Evolutionary conservation across 805 yeast species (phyloP).

Genomic region (Candida nonsorbophila): DNA sequence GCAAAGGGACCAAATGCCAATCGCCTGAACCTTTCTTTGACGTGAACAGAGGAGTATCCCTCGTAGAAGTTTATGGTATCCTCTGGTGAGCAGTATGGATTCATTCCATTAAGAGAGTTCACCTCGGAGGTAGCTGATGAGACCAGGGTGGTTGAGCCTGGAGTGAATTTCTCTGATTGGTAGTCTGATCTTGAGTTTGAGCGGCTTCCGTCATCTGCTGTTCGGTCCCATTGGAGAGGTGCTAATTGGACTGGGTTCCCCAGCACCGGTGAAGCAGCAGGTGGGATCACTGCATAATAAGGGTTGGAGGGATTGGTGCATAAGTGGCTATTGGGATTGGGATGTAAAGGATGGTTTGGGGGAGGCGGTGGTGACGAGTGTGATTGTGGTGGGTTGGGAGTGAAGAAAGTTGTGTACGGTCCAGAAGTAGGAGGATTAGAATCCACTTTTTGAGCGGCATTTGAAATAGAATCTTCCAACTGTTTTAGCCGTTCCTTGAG

Average conservation of each 20-base stretch:
- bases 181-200: too few relatives aligned
- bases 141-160: not conserved
- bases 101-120: conserved; percentile 12
- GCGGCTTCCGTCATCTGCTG: too few relatives aligned
- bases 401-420: not conserved
- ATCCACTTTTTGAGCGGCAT: not conserved
- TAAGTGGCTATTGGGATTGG: not conserved
- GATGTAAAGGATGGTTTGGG: not conserved
- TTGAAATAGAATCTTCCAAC: conserved; percentile 8
- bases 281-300: too few relatives aligned
- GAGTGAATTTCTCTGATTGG: too few relatives aligned
- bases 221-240: too few relatives aligned
- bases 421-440: not conserved
- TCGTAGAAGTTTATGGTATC: conserved; percentile 33
- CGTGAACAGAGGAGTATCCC: conserved; percentile 25
- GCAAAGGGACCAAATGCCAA: conserved; percentile 34
- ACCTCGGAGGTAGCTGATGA: not conserved
- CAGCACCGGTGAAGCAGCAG: too few relatives aligned
- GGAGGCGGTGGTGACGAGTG: conserved; percentile 1
- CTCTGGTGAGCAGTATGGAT: conserved; percentile 17
- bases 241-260: too few relatives aligned
- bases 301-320: too few relatives aligned
- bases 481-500: conserved; percentile 14
- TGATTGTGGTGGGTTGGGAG: not conserved
- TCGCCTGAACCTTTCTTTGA: conserved; percentile 19